phyloP scores from a whole-genome alignment of 495 filamentous ascomycete species.

The Penicillium desertorum region DNA sequence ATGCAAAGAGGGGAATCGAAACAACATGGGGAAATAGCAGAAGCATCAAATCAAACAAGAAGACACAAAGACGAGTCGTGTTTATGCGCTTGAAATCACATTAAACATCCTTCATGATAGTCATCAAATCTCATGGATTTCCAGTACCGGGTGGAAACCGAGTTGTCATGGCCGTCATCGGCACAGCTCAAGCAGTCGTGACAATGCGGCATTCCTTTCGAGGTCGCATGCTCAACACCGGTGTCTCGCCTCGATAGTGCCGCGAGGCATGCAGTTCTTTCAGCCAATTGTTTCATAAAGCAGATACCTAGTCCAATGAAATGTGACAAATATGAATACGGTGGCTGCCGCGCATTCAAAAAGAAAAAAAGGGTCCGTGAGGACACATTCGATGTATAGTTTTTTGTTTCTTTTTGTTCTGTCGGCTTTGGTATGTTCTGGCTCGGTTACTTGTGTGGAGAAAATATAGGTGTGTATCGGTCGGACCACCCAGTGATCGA shows the following conservation, averaged over 20 bases:
- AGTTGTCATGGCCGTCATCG: constrained; percentile 1
- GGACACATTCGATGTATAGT: constrained; percentile 26
- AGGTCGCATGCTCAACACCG: constrained; percentile 4
- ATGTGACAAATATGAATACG: constrained; percentile 3
- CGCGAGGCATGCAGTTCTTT: constrained; percentile 42
- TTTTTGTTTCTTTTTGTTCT: constrained; percentile 23
- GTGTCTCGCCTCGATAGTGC: constrained; percentile 21
- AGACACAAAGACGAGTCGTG: constrained; percentile 13
- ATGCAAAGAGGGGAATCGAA: constrained; percentile 36
- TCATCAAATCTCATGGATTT: constrained; percentile 18
- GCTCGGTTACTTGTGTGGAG: background rate
- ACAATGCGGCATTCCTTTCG: constrained; percentile 19
- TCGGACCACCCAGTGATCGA: constrained; percentile 20
- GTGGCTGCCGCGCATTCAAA: constrained; percentile 5
- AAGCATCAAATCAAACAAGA: constrained; percentile 18
- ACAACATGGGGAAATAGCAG: constrained; percentile 17
- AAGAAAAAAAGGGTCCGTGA: constrained; percentile 28
- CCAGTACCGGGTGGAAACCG: constrained; percentile 6
- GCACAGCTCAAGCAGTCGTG: constrained; percentile 15
- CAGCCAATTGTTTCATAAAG: constrained; percentile 40
- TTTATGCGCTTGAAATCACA: constrained; percentile 24
- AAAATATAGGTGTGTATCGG: constrained; percentile 6
- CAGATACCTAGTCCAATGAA: constrained; percentile 15
- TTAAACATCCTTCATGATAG: constrained; percentile 23
- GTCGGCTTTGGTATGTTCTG: constrained; percentile 9